Base-by-base conservation (phyloP, 805 yeast genomes). In the Metschnikowia shivogae region DNA sequence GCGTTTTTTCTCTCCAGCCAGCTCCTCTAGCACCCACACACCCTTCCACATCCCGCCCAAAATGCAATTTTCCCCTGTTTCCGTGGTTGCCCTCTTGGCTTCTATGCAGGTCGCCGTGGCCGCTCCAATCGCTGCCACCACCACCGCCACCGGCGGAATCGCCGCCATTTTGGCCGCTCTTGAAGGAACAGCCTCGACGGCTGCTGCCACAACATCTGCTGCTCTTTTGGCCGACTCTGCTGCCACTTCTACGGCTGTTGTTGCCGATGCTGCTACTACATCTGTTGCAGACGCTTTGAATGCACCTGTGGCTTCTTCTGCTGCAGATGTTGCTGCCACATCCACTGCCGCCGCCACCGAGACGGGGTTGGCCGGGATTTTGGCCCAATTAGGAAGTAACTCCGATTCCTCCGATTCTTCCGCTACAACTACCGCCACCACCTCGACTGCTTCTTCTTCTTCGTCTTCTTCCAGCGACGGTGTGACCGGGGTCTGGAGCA, bases 191-290 rank as follows among this genome's bases (percentile, higher is more conserved):
- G 38, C 46, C 3, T 44, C 39, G 2, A 46, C 46, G 5, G 33
- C 42, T 10, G 24, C 41, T 7, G 42, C 42, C 1, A 46, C 49
- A 11, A 36, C 49, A 8, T 7, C 34, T 5, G 50, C 45, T 6
- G 42, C 24, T 10, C 33, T 43, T 14, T 43, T 28, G 43, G 34
- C 11, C 39, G 36, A n/a, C 41, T 46, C 9, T 12, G 35, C 35
- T 3, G 30, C 39, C n/a, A 22, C 44, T 20, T 24, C 36, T 12
- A 32, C 44, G 6, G 28, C 24, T n/a, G 30, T n/a, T n/a, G 5
- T 5, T n/a, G 29, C 9, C 29, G 17, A 27, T 19, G 12, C 14
- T 17, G 29, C 30, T 28, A 13, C 17, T 14, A 24, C 38, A 17
- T 4, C 38, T 12, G 38, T 4, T 28, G 17, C 29, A 10, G 38